Base-by-base conservation (phyloP, 192 early-diverging fungal genomes). In the Umbelopsis ramanniana region DNA sequence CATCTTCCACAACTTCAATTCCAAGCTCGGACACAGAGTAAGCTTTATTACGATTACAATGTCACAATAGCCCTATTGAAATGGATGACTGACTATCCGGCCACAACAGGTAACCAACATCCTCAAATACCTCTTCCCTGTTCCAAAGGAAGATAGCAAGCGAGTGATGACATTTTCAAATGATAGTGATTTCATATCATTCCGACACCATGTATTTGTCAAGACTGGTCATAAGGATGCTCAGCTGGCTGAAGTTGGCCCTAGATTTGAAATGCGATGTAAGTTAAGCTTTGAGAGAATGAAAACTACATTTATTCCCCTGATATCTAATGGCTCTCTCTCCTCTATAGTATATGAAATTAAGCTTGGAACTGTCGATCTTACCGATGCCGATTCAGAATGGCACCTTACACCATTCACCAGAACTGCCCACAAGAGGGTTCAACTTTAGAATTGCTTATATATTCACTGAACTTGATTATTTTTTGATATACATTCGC, bases 101-200 rank as follows among this genome's bases (percentile, higher is more conserved):
- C 23, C 38, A 67, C 37, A 37, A 1, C 77, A 90, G 89, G 85
- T 92, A 40, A 85, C 85, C 70, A 95, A 89, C 79, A 94, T 99
- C 68, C 83, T 99, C 54, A 97, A 96, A 81, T 97, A 93, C 76
- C 82, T 99, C 73, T 99, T 98, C 82, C 97, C 97, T 2, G 96
- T 98, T 24, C 97, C 97, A 14, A 99, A 96, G 85, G 90, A 90
- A 54, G 97, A 99, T 78, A 91, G 88, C 73, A 97, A 96, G 83
- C 90, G 96, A 29, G 95, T 96, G 40, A 96, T 99, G 92, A 96
- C 97, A 11, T 99, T 99, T 88, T 83, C 93, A 69, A 98, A 99
- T 83, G 91, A 96, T 68, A 92, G 87, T 76, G 97, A 99, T 84
- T 98, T 91, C 76, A 97, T 99, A 69, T 97, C 95, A 43, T 99